A percentile compares a stretch with the other conserved stretches of the same genome.
Evolutionary conservation across 306 rosid genomes (phyloP).

Genomic region (Lagenaria siceraria): DNA sequence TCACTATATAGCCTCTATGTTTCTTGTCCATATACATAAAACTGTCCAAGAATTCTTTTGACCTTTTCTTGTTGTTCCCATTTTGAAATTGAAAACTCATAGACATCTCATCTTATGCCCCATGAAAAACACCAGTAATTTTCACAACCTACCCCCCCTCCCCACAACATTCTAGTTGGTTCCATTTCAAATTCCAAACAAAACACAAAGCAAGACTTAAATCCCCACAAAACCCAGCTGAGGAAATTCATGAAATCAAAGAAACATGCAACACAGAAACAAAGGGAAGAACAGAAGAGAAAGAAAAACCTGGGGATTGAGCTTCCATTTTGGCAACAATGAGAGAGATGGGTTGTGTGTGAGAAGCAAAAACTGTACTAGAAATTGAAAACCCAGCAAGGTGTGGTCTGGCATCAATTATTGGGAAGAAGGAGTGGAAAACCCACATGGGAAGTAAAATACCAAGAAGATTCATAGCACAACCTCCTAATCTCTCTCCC

Average conservation of each 20-base stretch:
- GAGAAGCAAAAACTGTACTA: conserved; percentile 1
- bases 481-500: neutral
- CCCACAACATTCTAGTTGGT: neutral
- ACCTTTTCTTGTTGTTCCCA: neutral
- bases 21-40: neutral
- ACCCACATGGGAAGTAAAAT: conserved; percentile 34
- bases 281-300: neutral
- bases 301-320: conserved; percentile 56
- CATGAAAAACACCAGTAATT: neutral
- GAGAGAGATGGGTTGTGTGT: conserved; percentile 23
- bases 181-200: neutral
- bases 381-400: conserved; percentile 21
- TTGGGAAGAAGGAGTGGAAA: conserved; percentile 17
- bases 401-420: conserved; percentile 25
- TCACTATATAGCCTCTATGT: neutral
- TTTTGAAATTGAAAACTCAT: neutral
- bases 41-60: neutral
- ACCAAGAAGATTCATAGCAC: conserved; percentile 32
- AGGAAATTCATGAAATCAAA: neutral
- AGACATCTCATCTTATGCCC: neutral
- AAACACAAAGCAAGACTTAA: neutral
- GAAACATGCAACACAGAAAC: neutral
- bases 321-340: conserved; percentile 39
- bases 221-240: neutral
- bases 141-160: neutral